phyloP scores from a whole-genome alignment of 1,284 basidiomycete species.

The Agaricales sp. region DNA sequence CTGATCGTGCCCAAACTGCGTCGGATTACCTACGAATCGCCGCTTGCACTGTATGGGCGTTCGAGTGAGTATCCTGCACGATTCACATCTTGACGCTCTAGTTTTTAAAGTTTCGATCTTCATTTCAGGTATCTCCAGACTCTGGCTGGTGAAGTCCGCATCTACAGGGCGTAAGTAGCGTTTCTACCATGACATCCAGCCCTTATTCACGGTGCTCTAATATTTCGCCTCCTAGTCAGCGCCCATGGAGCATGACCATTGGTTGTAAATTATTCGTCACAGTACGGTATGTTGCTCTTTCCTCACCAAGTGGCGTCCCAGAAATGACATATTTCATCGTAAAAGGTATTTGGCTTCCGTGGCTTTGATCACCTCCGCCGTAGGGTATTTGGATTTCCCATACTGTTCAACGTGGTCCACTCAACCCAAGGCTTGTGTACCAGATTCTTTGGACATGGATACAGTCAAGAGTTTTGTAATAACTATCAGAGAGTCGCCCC shows the following conservation, averaged over 20 bases:
- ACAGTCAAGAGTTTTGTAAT: neutral
- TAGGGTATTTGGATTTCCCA: too few species aligned
- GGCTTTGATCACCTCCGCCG: too few species aligned
- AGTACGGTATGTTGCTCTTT: neutral
- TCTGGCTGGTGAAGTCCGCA: neutral
- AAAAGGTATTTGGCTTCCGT: neutral
- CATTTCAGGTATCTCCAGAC: neutral
- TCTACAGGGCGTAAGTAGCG: neutral
- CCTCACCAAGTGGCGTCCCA: neutral
- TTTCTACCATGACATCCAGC: neutral
- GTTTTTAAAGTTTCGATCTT: neutral
- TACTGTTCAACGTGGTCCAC: too few species aligned
- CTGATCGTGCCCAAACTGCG: neutral
- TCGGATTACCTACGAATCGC: neutral
- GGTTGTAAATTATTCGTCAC: neutral
- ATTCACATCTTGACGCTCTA: too few species aligned
- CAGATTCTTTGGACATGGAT: neutral
- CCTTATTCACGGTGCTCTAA: neutral
- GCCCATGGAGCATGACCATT: neutral
- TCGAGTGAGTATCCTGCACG: neutral
- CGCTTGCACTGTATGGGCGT: neutral
- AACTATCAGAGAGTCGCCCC: neutral
- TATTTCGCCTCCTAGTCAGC: too few species aligned
- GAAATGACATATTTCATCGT: neutral
- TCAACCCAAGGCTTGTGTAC: neutral